Base-by-base conservation (phyloP, 345 rosid genomes). In the Triadica sebifera region DNA sequence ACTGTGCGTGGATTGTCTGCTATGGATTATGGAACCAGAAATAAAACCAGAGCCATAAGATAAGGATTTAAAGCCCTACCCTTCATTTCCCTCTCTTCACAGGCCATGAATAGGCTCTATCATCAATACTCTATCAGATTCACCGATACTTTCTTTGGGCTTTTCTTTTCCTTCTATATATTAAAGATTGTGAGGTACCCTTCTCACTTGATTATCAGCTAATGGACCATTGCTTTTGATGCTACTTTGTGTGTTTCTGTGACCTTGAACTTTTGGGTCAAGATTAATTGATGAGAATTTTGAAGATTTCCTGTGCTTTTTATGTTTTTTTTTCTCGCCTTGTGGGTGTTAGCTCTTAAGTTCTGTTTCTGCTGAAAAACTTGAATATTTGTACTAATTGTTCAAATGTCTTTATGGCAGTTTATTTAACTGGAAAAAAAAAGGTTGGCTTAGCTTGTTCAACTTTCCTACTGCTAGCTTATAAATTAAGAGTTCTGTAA, bases 21-120 rank as follows among this genome's bases (percentile, higher is more conserved):
- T 13, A 49, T 29, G 57, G 71, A 47, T 51, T 56, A n/a, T 53
- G 47, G 34, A 11, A 58, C 17, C 50, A 13, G 22, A 70, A 43
- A 24, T 1, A 39, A 46, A 61, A 37, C 58, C 68, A 58, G 53
- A 37, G 45, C 9, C 72, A 69, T 47, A 45, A 73, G 91, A 84
- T 86, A 88, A 86, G 86, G 81, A 77, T 75, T 72, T 67, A 46
- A 70, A 71, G 83, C 73, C 87, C 75, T 74, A 63, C 87, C 87
- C 75, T 84, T 83, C 85, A 59, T 86, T 82, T 84, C 76, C 75
- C 79, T 79, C 80, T 47, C 75, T 70, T 22, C 59, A 41, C 39
- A 59, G 47, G 22, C 65, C 65, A 17, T 17, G 53, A 55, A 41
- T 46, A 43, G 4, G 20, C 70, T 50, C 70, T 19, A 22, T 65